These are phyloP conservation scores for Lasiodiplodia theobromae DNA, from an alignment of 2,329 filamentous ascomycete genomes.

Conservation along the genomic window DNA sequence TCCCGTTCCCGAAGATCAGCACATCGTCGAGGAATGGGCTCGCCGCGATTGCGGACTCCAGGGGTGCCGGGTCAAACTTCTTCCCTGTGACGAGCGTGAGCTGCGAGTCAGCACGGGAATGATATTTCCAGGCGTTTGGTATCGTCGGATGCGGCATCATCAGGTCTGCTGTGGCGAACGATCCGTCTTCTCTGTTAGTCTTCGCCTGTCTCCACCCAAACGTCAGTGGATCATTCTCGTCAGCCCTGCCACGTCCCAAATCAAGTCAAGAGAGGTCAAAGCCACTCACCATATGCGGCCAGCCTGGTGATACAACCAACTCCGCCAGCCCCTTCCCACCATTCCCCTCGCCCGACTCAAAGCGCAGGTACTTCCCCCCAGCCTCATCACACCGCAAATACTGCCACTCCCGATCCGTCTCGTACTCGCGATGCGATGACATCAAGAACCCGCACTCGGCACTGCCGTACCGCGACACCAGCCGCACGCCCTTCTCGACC, in stretches of 20 bases:
- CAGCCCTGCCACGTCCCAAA: background rate
- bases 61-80: slow-evolving; percentile 70
- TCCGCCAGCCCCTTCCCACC: slow-evolving; percentile 54
- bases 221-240: background rate
- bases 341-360: slow-evolving; percentile 50
- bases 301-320: slow-evolving; percentile 61
- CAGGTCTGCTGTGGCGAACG: slow-evolving; percentile 69
- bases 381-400: slow-evolving; percentile 60
- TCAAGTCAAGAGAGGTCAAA: background rate
- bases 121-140: slow-evolving; percentile 66
- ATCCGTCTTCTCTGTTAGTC: slow-evolving; percentile 64
- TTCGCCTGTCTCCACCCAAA: slow-evolving; percentile 49
- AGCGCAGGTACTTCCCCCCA: slow-evolving; percentile 52
- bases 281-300: slow-evolving; percentile 60
- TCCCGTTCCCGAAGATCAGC: slow-evolving; percentile 67
- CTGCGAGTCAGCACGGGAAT: slow-evolving; percentile 67
- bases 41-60: slow-evolving; percentile 63
- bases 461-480: slow-evolving; percentile 70
- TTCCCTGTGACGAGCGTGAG: slow-evolving; percentile 70
- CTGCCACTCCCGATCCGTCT: slow-evolving; percentile 65
- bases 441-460: slow-evolving; percentile 72
- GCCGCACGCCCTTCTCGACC: slow-evolving; percentile 58
- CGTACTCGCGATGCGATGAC: slow-evolving; percentile 66
- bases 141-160: slow-evolving; percentile 64
- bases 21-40: slow-evolving; percentile 59